Evolutionary conservation across 2,329 filamentous ascomycete genomes (phyloP).

Genomic region (Spiromastix sp.): DNA sequence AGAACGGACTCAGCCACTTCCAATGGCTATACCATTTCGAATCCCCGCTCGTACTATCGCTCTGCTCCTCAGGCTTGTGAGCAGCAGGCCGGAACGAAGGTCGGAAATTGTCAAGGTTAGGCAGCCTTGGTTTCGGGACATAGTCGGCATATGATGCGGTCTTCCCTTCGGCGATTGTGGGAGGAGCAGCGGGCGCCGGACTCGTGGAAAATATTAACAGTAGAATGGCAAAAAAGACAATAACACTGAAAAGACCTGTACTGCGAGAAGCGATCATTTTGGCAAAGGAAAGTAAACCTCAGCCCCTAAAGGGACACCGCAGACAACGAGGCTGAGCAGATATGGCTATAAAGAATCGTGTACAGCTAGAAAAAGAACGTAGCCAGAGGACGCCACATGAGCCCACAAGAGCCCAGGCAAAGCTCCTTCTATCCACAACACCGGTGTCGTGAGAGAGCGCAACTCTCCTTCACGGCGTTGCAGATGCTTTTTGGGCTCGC

Average conservation of each 20-base stretch:
- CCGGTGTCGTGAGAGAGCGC: too few relatives aligned
- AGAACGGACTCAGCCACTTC: constrained; percentile 87
- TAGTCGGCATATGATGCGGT: constrained; percentile 18
- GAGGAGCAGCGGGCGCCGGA: constrained; percentile 19
- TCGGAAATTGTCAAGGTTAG: constrained; percentile 42
- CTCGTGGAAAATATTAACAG: constrained; percentile 36
- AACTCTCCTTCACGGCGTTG: too few relatives aligned
- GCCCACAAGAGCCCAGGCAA: too few relatives aligned
- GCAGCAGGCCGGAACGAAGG: constrained; percentile 57
- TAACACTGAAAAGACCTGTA: constrained; percentile 31
- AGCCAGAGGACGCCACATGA: too few relatives aligned
- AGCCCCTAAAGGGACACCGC: too few relatives aligned
- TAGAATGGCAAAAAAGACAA: constrained; percentile 33
- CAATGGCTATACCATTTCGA: constrained; percentile 80
- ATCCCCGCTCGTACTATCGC: constrained; percentile 67
- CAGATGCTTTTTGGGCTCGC: too few relatives aligned
- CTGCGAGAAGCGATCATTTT: constrained; percentile 32
- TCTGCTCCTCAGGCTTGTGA: constrained; percentile 63
- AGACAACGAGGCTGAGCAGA: too few relatives aligned
- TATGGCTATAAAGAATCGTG: too few relatives aligned
- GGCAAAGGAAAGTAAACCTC: too few relatives aligned
- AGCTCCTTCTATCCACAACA: too few relatives aligned
- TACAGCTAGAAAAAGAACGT: too few relatives aligned
- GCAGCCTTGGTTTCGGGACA: constrained; percentile 28
- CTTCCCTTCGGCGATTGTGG: constrained; percentile 15